phyloP scores from a whole-genome alignment of 1,284 basidiomycete genomes.

The Heliocybe sulcata region DNA sequence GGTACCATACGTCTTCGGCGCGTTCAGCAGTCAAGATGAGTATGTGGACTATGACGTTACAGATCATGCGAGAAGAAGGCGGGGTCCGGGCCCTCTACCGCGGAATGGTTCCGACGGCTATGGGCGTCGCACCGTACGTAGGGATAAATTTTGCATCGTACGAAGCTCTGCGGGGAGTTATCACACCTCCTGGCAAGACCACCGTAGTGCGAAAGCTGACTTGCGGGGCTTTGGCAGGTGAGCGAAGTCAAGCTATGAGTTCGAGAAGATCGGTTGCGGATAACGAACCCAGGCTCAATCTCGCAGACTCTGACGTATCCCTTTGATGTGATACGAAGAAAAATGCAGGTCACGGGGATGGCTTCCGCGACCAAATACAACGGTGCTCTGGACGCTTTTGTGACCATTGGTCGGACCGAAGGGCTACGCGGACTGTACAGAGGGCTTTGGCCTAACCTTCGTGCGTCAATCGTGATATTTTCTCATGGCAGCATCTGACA shows the following conservation, averaged over 20 bases:
- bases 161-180: constrained; percentile 60
- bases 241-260: constrained; percentile 10
- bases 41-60: constrained; percentile 83
- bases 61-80: constrained; percentile 88
- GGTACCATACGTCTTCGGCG: constrained; percentile 44
- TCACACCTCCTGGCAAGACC: constrained; percentile 74
- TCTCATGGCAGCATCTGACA: constrained; percentile 3
- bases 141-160: constrained; percentile 82
- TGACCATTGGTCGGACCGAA: constrained; percentile 65
- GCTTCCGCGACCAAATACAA: constrained; percentile 54
- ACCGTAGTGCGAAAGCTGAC: constrained; percentile 54
- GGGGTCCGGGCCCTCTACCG: constrained; percentile 84
- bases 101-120: constrained; percentile 81
- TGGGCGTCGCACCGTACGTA: constrained; percentile 87
- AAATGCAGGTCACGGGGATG: constrained; percentile 96
- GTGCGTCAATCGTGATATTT: constrained; percentile 41
- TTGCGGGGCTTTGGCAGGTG: constrained; percentile 75
- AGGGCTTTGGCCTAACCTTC: constrained; percentile 87
- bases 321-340: constrained; percentile 88
- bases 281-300: constrained; percentile 52
- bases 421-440: constrained; percentile 76
- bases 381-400: constrained; percentile 74
- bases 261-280: neutral
- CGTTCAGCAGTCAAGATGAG: constrained; percentile 57
- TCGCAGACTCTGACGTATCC: constrained; percentile 95